Evolutionary conservation across 176 grass and related monocot genomes (phyloP), one percentile per base, ranked within the genome.

Genomic region (Lolium rigidum): DNA sequence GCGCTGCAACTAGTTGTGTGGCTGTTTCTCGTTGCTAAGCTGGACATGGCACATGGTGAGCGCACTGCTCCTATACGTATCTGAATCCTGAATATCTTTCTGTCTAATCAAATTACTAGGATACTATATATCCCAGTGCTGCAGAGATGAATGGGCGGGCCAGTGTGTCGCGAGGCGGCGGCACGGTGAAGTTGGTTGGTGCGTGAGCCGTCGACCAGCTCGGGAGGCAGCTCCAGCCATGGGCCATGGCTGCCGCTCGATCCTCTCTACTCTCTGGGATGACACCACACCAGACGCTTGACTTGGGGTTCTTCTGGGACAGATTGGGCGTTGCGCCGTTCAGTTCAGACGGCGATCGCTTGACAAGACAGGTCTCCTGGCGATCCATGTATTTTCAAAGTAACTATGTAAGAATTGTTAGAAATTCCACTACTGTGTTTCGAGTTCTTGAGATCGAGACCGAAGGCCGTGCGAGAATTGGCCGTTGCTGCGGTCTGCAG

Each of bases 41-140:
- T 71, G 63, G 41, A 54, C 75, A 89, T 63, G 74, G 67, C 80
- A 88, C 80, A 88, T 79, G 80, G 41, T 25, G 55, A 50, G 14
- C 43, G 68, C 7, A 48, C 5, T 80, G 78, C 22, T 16, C 2
- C 9, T 6, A 22, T 61, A 41, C 7, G 5, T 21, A 41, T 37
- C 3, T 41, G 37, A 1, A 20, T 43, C 18, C 3, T 41, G 37
- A 1, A 20, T 43, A 74, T 60, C 16, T 50, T 18, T 52, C 25
- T 35, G 55, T 55, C 49, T 10, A 6, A 60, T 47, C 41, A 31
- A 60, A 63, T 16, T 6, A n/a, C n/a, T n/a, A 21, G 12, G 26
- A 28, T 28, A 51, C 20, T 14, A 20, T 24, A 56, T 24, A 56
- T 50, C 24, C 46, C 43, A 2, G 71, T 48, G 24, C 60, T 51